Percentiles rank a stretch among this genome's conserved stretches.
Conservation (phyloP, 129 eudicot species). For the Arctium minus region DNA sequence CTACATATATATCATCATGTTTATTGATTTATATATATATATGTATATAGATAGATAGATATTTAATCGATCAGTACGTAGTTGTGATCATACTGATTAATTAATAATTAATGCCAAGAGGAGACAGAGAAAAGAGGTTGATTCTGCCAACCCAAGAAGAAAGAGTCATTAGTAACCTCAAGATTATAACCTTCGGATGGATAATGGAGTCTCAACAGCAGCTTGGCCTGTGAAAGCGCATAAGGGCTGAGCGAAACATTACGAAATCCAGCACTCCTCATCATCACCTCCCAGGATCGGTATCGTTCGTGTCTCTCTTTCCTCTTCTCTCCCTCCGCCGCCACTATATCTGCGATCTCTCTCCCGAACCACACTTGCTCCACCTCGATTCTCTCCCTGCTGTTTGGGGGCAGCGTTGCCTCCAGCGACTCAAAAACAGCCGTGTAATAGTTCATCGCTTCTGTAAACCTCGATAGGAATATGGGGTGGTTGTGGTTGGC, state of each 20-base stretch:
- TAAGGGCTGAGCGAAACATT: conserved; percentile 55
- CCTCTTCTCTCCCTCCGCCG: conserved; percentile 52
- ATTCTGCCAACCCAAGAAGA: conserved; percentile 91
- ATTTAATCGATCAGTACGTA: background rate
- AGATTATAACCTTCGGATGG: conserved; percentile 88
- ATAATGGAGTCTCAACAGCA: conserved; percentile 77
- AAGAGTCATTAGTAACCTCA: conserved; percentile 41
- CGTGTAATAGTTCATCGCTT: conserved; percentile 59
- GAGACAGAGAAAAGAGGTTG: conserved; percentile 83
- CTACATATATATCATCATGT: conserved; percentile 1
- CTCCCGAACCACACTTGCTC: conserved; percentile 80
- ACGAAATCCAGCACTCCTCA: conserved; percentile 55
- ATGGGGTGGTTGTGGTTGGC: conserved; percentile 65
- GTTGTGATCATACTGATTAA: background rate
- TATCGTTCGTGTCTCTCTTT: conserved; percentile 65
- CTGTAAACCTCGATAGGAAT: conserved; percentile 48
- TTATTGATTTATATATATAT: background rate
- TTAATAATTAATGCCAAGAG: conserved; percentile 55
- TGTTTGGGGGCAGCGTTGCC: conserved; percentile 83
- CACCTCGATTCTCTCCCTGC: conserved; percentile 62
- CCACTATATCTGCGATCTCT: conserved; percentile 66
- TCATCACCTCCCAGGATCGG: conserved; percentile 68
- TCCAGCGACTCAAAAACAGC: conserved; percentile 83
- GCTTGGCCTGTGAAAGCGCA: conserved; percentile 75
- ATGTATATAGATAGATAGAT: background rate